Base-by-base conservation (phyloP, 768 basidiomycete species). In the Saitozyma podzolica region DNA sequence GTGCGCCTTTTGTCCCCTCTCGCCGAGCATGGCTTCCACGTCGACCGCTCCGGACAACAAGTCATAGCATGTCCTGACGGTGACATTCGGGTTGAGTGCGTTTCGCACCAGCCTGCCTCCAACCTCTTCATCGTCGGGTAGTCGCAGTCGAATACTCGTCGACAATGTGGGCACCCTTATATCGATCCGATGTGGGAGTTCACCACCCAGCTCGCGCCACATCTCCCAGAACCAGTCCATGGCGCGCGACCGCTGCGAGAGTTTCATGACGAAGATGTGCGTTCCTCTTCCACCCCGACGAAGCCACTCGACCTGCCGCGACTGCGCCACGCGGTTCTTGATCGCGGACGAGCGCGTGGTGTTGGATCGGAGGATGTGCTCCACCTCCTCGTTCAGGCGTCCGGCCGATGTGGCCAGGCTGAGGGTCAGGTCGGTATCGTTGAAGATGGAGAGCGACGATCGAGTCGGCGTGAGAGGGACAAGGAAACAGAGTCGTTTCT, bases 191-290 rank as follows among this genome's bases (percentile, higher is more conserved):
- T 81, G 70, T 0, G 94, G 91, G 9, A 96, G 79, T 61, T 84
- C 75, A 3, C 90, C 89, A 2, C 88, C 91, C 40, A 91, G 82
- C 56, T 85, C 83, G 54, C 84, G 84, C 92, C 91, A 92, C 51
- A 96, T 81, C 56, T 86, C 84, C 93, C 92, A 96, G 50, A 86
- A 83, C 94, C 94, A 97, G 77, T 96, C 92, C 45, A 85, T 83
- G 1, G 90, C 88, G 56, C 91, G 82, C 6, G 88, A 87, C 39
- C 90, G 85, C 65, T 86, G 87, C 75, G 89, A 90, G 16, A 83
- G 70, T 71, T 95, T 94, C 79, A 94, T 90, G 39, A 95, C 83
- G 76, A 93, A 95, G 37, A 95, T 85, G 65, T 92, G 88, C 0
- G 88, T 90, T 6, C 92, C 91, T 63, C 58, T 85, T 55, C 83